Percentiles rank a stretch among this genome's conserved stretches.
Evolutionary conservation across 305 asterid genomes (phyloP).

Genomic region (Fraxinus greggii): DNA sequence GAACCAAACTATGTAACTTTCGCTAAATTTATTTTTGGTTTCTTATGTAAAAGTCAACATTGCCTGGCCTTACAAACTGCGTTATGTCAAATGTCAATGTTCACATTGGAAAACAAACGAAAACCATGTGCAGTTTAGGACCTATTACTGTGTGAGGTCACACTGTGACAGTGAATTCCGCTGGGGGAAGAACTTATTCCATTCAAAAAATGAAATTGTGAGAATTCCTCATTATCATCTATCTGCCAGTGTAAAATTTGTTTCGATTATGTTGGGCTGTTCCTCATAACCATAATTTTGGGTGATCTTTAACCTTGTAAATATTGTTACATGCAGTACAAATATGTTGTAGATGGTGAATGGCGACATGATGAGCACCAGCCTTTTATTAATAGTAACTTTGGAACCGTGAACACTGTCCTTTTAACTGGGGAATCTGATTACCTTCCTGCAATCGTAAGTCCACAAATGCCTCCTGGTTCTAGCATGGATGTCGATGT

Average conservation of each 20-base stretch:
- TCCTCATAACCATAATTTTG: conserved; percentile 2
- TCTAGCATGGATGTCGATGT: conserved; percentile 91
- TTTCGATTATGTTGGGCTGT: conserved; percentile 11
- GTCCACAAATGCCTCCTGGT: conserved; percentile 54
- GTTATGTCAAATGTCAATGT: background rate
- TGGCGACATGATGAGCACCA: conserved; percentile 92
- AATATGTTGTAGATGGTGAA: conserved; percentile 96
- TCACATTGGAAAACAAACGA: background rate
- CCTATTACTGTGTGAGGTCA: background rate
- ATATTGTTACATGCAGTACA: conserved; percentile 62
- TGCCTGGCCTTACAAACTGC: background rate
- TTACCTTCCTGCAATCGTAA: conserved; percentile 41
- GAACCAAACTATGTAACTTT: background rate
- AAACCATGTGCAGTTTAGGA: background rate
- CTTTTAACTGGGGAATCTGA: conserved; percentile 67
- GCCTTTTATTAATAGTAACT: conserved; percentile 62
- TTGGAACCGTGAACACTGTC: conserved; percentile 78
- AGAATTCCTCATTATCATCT: background rate
- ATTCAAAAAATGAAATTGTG: background rate
- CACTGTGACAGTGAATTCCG: background rate
- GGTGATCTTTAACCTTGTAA: conserved; percentile 13
- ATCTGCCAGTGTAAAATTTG: background rate
- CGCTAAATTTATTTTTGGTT: background rate
- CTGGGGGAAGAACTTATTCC: background rate
- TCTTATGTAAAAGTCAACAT: background rate